A percentile compares a stretch with the other conserved stretches of the same genome.
Conservation (phyloP, 2,329 filamentous ascomycete genomes). For the Colletotrichum chrysophilum region DNA sequence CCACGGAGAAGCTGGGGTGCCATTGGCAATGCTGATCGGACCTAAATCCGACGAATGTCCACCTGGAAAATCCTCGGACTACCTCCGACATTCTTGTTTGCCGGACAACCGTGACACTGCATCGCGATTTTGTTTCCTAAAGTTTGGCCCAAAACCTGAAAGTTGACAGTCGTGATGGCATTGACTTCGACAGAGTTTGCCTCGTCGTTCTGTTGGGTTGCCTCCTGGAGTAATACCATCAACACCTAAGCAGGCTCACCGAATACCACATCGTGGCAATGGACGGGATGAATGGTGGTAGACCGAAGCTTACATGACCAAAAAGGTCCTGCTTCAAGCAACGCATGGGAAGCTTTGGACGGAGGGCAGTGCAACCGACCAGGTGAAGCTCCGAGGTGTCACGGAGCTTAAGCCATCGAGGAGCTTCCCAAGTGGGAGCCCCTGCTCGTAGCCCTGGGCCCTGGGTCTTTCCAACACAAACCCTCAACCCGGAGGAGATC, state of each 20-base stretch:
- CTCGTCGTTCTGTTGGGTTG: background rate
- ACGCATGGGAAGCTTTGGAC: background rate
- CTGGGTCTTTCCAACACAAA: background rate
- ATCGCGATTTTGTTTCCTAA: background rate
- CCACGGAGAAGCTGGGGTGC: background rate
- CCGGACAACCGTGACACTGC: background rate
- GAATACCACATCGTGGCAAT: background rate
- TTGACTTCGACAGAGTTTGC: background rate
- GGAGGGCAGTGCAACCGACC: background rate
- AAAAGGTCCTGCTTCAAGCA: background rate
- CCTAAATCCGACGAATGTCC: background rate
- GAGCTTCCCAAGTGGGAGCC: constrained; percentile 1
- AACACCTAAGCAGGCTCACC: background rate
- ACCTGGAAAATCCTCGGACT: background rate
- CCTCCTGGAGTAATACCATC: background rate
- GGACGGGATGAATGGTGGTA: background rate
- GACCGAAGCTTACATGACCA: background rate
- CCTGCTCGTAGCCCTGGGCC: background rate
- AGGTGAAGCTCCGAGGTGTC: background rate
- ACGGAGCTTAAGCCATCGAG: constrained; percentile 9
- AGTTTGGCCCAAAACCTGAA: constrained; percentile 10
- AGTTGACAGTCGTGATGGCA: background rate
- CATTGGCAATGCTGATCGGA: background rate
- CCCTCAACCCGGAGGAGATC: constrained; percentile 11
- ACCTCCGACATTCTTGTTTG: background rate